These are phyloP conservation scores for Neofusicoccum cordaticola DNA, from an alignment of 2,329 filamentous ascomycete genomes.

Conservation along the genomic window DNA sequence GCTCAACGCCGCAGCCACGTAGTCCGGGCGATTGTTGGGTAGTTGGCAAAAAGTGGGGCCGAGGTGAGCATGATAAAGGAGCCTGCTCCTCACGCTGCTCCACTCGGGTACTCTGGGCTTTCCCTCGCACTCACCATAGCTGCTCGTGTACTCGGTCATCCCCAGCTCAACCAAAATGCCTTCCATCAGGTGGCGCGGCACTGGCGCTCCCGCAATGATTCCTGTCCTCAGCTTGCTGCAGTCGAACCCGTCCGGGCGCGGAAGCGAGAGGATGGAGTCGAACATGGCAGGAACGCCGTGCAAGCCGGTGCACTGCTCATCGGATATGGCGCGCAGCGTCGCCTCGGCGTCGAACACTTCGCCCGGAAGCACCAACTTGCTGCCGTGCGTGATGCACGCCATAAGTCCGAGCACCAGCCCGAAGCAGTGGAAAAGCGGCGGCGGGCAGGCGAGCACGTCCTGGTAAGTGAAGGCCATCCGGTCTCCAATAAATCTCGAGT, in stretches of 20 bases:
- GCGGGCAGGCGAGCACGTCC: slow-evolving; percentile 75
- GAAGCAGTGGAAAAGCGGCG: slow-evolving; percentile 83
- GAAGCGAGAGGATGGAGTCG: slow-evolving; percentile 57
- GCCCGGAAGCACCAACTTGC: slow-evolving; percentile 71
- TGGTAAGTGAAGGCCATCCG: slow-evolving; percentile 63
- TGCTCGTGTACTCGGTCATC: slow-evolving; percentile 66
- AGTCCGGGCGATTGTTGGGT: not conserved
- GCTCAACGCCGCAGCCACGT: not conserved
- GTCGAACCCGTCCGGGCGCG: slow-evolving; percentile 48
- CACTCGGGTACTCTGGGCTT: too few relatives aligned
- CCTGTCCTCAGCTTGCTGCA: slow-evolving; percentile 62
- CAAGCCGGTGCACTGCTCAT: slow-evolving; percentile 60
- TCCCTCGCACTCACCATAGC: slow-evolving; percentile 30
- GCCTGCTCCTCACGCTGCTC: not conserved
- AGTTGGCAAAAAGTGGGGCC: not conserved
- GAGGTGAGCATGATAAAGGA: not conserved
- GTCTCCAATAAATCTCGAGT: slow-evolving; percentile 55
- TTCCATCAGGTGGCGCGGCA: slow-evolving; percentile 73
- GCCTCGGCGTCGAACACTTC: slow-evolving; percentile 69
- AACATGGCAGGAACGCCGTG: slow-evolving; percentile 87
- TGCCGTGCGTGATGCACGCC: slow-evolving; percentile 69
- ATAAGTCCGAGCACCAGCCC: slow-evolving; percentile 75
- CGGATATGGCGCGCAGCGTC: slow-evolving; percentile 61
- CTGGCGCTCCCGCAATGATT: slow-evolving; percentile 75
- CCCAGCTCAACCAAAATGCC: slow-evolving; percentile 67